Conservation (phyloP, 164 flowering plant genomes). For the Berberis thunbergii region DNA sequence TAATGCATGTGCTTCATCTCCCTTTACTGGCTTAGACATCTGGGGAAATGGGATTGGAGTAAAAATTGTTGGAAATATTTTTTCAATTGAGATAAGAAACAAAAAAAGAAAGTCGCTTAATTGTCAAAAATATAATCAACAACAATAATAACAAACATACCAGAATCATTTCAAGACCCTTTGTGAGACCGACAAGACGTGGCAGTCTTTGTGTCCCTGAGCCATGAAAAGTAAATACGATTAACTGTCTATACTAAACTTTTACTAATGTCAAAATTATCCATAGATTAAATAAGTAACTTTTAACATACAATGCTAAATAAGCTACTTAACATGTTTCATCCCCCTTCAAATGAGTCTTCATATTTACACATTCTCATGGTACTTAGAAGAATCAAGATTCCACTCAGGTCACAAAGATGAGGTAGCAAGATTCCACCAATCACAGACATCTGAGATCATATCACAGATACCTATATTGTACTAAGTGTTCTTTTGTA, state of each 20-base stretch:
- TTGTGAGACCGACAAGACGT: conserved; percentile 92
- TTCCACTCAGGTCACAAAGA: no score
- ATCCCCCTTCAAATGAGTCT: no score
- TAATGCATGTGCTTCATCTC: conserved; percentile 56
- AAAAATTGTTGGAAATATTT: not conserved
- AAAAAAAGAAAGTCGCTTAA: not conserved
- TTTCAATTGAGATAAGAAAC: not conserved
- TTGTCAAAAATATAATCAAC: not conserved
- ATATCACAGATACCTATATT: no score
- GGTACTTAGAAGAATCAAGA: no score
- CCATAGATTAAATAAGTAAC: no score
- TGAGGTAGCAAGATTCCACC: no score
- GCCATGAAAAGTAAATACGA: conserved; percentile 9
- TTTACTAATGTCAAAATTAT: not conserved
- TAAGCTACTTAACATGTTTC: no score
- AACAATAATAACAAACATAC: conserved; percentile 26
- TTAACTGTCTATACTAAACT: not conserved
- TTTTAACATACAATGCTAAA: no score
- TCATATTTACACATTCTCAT: no score
- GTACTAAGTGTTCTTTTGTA: no score
- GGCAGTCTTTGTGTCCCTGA: conserved; percentile 97
- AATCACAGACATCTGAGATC: no score
- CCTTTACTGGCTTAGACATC: conserved; percentile 76
- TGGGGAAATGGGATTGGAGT: conserved; percentile 13
- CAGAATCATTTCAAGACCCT: conserved; percentile 98